phyloP scores from a whole-genome alignment of 352 stramenopile species.

The Globisporangium perplexum region DNA sequence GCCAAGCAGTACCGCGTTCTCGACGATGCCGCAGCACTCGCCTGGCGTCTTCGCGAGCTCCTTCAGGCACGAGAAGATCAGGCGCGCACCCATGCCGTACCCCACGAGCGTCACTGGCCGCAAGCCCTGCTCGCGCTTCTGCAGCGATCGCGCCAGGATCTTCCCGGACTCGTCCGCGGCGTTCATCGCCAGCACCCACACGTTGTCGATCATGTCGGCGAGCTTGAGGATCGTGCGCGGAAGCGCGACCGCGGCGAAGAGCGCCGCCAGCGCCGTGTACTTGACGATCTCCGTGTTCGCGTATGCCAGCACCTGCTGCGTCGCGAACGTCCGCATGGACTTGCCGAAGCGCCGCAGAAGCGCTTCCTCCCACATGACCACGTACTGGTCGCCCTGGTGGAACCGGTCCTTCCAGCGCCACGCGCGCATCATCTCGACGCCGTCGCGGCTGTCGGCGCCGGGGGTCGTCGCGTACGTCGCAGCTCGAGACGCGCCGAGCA shows the following conservation, averaged over 20 bases:
- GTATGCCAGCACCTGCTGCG: conserved; percentile 58
- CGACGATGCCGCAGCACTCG: conserved; percentile 71
- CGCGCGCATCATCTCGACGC: conserved; percentile 30
- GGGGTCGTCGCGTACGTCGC: not conserved
- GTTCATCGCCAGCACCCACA: conserved; percentile 82
- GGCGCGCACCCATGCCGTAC: conserved; percentile 84
- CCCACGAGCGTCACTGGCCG: conserved; percentile 87
- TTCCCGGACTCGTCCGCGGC: conserved; percentile 63
- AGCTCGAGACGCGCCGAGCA: conserved; percentile 22
- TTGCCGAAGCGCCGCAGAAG: conserved; percentile 68
- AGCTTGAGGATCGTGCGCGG: conserved; percentile 63
- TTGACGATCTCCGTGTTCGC: conserved; percentile 72
- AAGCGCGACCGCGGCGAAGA: conserved; percentile 73
- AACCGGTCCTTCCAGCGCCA: conserved; percentile 86
- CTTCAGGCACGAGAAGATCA: conserved; percentile 90
- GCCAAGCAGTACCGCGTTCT: conserved; percentile 86
- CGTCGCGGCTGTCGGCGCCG: not conserved
- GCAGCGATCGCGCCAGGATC: conserved; percentile 63
- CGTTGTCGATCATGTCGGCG: conserved; percentile 80
- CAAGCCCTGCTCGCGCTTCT: conserved; percentile 60
- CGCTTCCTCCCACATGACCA: conserved; percentile 71
- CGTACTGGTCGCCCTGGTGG: conserved; percentile 78
- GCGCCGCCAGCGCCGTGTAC: conserved; percentile 60
- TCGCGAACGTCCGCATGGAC: conserved; percentile 75
- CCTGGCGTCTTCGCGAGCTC: conserved; percentile 62